Evolutionary conservation across 129 eudicot species (phyloP).

Genomic region (Escallonia rubra): DNA sequence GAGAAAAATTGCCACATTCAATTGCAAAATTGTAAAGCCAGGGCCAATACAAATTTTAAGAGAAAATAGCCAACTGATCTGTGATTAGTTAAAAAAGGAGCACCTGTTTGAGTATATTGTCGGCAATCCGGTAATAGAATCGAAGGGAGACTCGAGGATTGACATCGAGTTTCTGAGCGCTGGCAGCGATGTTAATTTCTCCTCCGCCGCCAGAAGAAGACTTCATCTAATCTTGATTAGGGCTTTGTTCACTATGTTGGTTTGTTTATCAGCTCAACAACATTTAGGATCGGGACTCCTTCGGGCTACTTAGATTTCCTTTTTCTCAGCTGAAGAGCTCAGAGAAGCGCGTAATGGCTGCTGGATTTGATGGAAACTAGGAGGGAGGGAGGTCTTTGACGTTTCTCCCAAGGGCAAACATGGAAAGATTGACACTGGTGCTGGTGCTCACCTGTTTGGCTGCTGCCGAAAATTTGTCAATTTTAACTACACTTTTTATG

Average conservation of each 20-base stretch:
- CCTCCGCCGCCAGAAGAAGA: conserved; percentile 30
- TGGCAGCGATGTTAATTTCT: conserved; percentile 55
- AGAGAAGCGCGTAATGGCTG: conserved; percentile 29
- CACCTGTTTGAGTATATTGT: conserved; percentile 84
- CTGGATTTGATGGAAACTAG: neutral
- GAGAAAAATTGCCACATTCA: too few relatives aligned
- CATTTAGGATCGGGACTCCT: neutral
- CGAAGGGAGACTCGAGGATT: conserved; percentile 75
- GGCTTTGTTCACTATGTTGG: neutral
- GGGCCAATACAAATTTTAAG: too few relatives aligned
- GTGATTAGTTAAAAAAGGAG: neutral
- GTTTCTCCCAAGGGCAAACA: conserved; percentile 1
- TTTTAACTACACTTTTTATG: too few relatives aligned
- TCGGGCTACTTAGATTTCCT: neutral
- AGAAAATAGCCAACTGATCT: too few relatives aligned
- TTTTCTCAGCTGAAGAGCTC: neutral
- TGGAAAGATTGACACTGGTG: neutral
- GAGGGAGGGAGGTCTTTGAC: conserved; percentile 9
- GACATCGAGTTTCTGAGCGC: conserved; percentile 57
- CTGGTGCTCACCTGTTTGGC: too few relatives aligned
- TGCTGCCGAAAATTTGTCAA: too few relatives aligned
- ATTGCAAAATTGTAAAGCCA: too few relatives aligned
- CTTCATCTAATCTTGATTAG: conserved; percentile 20
- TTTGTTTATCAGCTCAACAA: neutral
- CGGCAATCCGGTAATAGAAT: conserved; percentile 79